Percentiles rank a stretch among this genome's conserved stretches.
Evolutionary conservation across 1,284 basidiomycete species (phyloP).

Genomic region (Boletus calvinii): DNA sequence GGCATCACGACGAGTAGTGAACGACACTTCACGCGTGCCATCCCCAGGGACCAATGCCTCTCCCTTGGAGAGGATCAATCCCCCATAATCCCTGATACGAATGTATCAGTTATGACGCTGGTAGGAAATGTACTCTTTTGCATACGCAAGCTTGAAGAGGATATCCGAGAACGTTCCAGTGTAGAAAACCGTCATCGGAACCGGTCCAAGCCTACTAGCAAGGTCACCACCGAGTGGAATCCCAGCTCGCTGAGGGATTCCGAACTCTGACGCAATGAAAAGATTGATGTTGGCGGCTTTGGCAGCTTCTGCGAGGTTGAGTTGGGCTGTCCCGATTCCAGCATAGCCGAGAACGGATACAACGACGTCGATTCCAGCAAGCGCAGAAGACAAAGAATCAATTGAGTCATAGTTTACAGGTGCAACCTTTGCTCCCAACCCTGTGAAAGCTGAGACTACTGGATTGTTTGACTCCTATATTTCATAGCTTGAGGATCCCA

Average conservation of each 20-base stretch:
- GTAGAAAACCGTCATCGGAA: constrained; percentile 2
- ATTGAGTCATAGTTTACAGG: constrained; percentile 1
- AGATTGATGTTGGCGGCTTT: constrained; percentile 1
- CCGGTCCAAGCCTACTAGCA: not conserved
- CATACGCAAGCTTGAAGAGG: constrained; percentile 5
- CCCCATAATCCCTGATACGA: not conserved
- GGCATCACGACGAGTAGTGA: not conserved
- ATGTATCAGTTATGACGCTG: not conserved
- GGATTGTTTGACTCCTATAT: not conserved
- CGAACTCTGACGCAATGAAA: constrained; percentile 1
- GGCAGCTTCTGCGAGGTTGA: constrained; percentile 2
- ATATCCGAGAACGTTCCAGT: constrained; percentile 1
- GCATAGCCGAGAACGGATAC: constrained; percentile 2
- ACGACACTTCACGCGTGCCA: not conserved
- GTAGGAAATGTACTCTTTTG: not conserved
- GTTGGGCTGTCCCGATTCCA: not conserved
- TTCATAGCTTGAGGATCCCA: not conserved
- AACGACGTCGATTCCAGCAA: constrained; percentile 1
- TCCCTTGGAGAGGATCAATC: constrained; percentile 4
- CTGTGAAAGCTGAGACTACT: not conserved
- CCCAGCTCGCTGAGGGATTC: not conserved
- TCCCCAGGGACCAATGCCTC: constrained; percentile 3
- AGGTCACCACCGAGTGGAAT: not conserved
- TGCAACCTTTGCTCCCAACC: not conserved
- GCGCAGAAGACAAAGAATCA: not conserved